phyloP scores from a whole-genome alignment of 129 eudicot genomes.

The Flaveria brownii region DNA sequence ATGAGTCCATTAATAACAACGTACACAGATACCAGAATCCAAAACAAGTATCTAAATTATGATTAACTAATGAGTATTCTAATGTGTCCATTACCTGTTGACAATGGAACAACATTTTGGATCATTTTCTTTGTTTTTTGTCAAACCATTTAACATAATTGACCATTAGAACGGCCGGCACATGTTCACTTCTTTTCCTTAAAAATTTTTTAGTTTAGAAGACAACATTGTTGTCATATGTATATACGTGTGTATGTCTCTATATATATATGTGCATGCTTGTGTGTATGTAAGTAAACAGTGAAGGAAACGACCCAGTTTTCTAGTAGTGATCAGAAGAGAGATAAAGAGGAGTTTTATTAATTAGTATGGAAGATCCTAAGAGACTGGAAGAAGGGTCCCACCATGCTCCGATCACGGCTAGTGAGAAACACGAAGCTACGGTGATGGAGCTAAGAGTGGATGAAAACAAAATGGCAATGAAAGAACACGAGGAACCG shows the following conservation, averaged over 20 bases:
- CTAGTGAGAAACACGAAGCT: conserved; percentile 7
- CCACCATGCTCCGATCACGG: not conserved
- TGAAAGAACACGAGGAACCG: not conserved
- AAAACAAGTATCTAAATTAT: conserved; percentile 20
- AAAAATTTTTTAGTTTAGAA: not conserved
- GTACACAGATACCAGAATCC: conserved; percentile 3
- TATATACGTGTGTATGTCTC: not conserved
- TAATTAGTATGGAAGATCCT: conserved; percentile 41
- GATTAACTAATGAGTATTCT: conserved; percentile 10
- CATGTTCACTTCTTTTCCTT: not conserved
- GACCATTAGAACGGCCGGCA: conserved; percentile 35
- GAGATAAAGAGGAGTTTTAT: not conserved
- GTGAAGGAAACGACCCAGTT: not conserved
- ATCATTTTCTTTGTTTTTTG: conserved; percentile 18
- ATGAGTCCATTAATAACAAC: conserved; percentile 16
- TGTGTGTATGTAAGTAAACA: not conserved
- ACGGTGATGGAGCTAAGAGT: not conserved
- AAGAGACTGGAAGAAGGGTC: conserved; percentile 51
- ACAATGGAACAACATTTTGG: conserved; percentile 27
- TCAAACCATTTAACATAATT: conserved; percentile 7
- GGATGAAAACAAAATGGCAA: not conserved
- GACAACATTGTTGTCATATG: not conserved
- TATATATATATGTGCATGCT: not conserved
- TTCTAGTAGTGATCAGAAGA: conserved; percentile 8
- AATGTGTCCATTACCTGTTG: conserved; percentile 19